phyloP scores from a whole-genome alignment of 306 rosid genomes.

The Comarum palustre region DNA sequence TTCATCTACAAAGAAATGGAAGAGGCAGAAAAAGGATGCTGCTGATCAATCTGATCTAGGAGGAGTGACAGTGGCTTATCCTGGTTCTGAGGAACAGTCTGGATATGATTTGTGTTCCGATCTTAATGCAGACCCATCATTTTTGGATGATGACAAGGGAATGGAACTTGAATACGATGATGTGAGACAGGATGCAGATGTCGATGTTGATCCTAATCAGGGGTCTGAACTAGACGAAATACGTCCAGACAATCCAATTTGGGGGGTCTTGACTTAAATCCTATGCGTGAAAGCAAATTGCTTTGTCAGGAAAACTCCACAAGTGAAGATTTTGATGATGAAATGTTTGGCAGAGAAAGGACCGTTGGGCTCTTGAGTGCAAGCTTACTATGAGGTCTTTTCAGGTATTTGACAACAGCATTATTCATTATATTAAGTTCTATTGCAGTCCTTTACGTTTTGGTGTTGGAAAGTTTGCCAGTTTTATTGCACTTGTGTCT shows the following conservation, averaged over 20 bases:
- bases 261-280: constrained; percentile 60
- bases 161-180: constrained; percentile 49
- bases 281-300: constrained; percentile 48
- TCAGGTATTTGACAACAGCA: constrained; percentile 53
- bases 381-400: constrained; percentile 55
- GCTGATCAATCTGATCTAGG: constrained; percentile 81
- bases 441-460: background rate
- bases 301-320: constrained; percentile 92
- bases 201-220: constrained; percentile 43
- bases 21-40: constrained; percentile 90
- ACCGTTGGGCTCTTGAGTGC: constrained; percentile 65
- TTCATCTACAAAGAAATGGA: constrained; percentile 99
- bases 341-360: constrained; percentile 69
- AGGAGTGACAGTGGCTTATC: constrained; percentile 65
- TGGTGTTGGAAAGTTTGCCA: background rate
- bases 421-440: background rate
- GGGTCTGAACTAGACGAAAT: constrained; percentile 56
- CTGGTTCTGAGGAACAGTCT: constrained; percentile 58
- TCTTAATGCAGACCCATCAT: constrained; percentile 77
- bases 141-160: constrained; percentile 63
- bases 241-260: constrained; percentile 45
- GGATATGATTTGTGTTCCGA: constrained; percentile 81
- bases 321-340: constrained; percentile 87
- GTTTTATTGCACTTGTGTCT: background rate
- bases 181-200: constrained; percentile 47